Evolutionary conservation across 768 basidiomycete genomes (phyloP).

Genomic region (Tulasnella sp.): DNA sequence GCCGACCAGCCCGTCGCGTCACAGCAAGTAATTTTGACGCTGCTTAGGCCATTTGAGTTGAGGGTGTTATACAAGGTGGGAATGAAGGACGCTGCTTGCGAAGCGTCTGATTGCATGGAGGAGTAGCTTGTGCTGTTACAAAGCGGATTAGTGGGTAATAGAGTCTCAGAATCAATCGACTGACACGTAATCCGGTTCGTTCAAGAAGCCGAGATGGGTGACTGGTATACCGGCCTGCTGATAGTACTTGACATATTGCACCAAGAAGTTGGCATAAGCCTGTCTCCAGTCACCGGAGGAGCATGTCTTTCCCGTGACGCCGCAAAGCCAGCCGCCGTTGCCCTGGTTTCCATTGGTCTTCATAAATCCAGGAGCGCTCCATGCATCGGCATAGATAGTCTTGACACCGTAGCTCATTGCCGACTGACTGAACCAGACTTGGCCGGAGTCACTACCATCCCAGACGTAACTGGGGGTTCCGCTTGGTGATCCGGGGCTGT

Average conservation of each 20-base stretch:
- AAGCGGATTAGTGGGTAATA: neutral
- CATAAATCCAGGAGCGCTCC: slow-evolving; percentile 37
- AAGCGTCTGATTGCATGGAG: neutral
- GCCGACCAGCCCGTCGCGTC: slow-evolving; percentile 28
- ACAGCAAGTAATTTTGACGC: slow-evolving; percentile 33
- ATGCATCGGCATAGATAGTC: slow-evolving; percentile 35
- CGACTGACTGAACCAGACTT: slow-evolving; percentile 32
- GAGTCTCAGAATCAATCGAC: neutral
- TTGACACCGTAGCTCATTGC: slow-evolving; percentile 30
- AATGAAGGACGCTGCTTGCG: slow-evolving; percentile 27
- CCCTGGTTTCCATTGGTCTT: slow-evolving; percentile 34
- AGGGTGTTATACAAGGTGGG: slow-evolving; percentile 24
- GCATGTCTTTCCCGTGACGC: slow-evolving; percentile 34
- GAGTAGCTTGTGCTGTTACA: slow-evolving; percentile 26
- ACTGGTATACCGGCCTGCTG: slow-evolving; percentile 20
- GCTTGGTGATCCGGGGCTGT: neutral
- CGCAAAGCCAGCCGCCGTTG: slow-evolving; percentile 33
- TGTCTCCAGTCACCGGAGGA: slow-evolving; percentile 36
- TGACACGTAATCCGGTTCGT: slow-evolving; percentile 33
- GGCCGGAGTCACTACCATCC: slow-evolving; percentile 29
- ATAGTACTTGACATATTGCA: slow-evolving; percentile 36
- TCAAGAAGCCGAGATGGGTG: slow-evolving; percentile 32
- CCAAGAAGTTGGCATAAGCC: slow-evolving; percentile 35
- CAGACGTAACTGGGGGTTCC: neutral
- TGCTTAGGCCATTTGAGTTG: neutral